Percentiles rank a stretch among this genome's conserved stretches.
Evolutionary conservation across 2,329 filamentous ascomycete species (phyloP).

Genomic region (Verticillium tricorpus): DNA sequence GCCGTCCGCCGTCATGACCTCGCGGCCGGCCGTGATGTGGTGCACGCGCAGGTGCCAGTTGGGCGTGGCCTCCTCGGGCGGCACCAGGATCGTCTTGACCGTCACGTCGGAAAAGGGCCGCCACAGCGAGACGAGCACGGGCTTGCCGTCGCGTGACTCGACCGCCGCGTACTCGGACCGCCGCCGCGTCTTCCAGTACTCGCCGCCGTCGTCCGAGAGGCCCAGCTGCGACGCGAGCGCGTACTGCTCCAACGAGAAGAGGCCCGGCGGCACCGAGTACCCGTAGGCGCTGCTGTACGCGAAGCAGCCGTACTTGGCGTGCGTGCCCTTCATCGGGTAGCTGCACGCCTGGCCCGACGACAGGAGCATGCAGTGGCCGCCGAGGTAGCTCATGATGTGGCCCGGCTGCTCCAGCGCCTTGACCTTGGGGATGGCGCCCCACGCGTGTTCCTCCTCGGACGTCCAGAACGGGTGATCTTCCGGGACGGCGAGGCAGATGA

Average conservation of each 20-base stretch:
- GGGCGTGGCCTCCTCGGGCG: constrained; percentile 51
- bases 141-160: constrained; percentile 46
- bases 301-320: constrained; percentile 77
- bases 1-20: constrained; percentile 69
- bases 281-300: constrained; percentile 73
- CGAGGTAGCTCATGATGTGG: constrained; percentile 67
- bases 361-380: constrained; percentile 72
- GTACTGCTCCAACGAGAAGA: constrained; percentile 72
- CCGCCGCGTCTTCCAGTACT: constrained; percentile 74
- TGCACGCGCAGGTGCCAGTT: constrained; percentile 70
- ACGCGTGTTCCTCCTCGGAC: constrained; percentile 58
- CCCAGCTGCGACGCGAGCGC: constrained; percentile 72
- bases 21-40: constrained; percentile 52
- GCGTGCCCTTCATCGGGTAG: constrained; percentile 76
- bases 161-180: constrained; percentile 61
- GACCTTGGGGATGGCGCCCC: constrained; percentile 49
- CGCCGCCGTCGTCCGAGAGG: constrained; percentile 70
- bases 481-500: constrained; percentile 68
- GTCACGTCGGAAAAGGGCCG: constrained; percentile 65
- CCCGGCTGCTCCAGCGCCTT: constrained; percentile 63
- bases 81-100: constrained; percentile 61
- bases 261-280: constrained; percentile 72
- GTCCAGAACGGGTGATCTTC: constrained; percentile 72
- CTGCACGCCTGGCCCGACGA: constrained; percentile 76
- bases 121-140: constrained; percentile 67